Evolutionary conservation across 2,329 filamentous ascomycete genomes (phyloP).

Genomic region (Seiridium cupressi): DNA sequence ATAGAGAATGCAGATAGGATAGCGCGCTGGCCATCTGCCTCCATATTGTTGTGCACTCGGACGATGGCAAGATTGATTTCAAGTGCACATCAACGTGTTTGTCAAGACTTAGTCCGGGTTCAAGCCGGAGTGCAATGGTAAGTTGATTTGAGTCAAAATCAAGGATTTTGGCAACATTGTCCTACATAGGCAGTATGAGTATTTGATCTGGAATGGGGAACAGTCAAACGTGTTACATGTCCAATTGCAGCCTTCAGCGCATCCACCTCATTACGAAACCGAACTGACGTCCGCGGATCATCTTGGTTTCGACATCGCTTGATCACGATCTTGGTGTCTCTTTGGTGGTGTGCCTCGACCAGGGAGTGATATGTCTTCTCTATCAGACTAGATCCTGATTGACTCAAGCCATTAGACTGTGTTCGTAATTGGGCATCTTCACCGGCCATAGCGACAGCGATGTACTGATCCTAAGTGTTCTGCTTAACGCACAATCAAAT

Average conservation of each 20-base stretch:
- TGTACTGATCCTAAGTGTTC: too few species aligned
- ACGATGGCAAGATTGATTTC: not conserved
- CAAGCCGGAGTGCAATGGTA: not conserved
- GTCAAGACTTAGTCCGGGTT: not conserved
- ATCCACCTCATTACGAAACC: not conserved
- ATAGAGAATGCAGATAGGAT: not conserved
- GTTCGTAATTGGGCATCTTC: not conserved
- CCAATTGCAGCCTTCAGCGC: not conserved
- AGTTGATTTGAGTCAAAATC: not conserved
- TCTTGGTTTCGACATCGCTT: not conserved
- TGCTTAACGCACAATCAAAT: too few species aligned
- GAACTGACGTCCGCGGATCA: not conserved
- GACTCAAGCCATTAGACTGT: too few species aligned
- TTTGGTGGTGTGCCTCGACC: not conserved
- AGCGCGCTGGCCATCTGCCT: conserved; percentile 1
- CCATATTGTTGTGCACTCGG: not conserved
- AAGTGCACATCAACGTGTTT: not conserved
- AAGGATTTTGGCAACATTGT: not conserved
- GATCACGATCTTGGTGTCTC: not conserved
- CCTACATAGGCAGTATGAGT: not conserved
- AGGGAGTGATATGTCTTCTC: not conserved
- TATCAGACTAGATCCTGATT: not conserved
- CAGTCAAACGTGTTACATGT: not conserved
- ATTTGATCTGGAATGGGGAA: not conserved
- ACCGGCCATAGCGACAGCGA: not conserved